phyloP scores from a whole-genome alignment of 768 basidiomycete genomes.

The Filobasidium wieringae region DNA sequence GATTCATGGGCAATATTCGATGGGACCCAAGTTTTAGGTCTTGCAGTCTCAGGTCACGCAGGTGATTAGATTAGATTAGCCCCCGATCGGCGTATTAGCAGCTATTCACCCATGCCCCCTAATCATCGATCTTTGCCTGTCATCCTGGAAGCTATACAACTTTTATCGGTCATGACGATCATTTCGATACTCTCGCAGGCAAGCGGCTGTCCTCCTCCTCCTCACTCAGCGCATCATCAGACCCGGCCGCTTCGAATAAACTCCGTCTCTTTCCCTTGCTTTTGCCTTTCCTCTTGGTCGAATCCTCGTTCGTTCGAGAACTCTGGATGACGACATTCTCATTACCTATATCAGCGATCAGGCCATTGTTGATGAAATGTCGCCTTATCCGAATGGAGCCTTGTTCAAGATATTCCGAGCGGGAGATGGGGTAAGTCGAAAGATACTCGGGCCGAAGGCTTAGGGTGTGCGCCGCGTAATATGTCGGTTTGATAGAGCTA shows the following conservation, averaged over 20 bases:
- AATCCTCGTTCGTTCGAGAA: neutral
- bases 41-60: no score
- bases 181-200: neutral
- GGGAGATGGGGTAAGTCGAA: conserved; percentile 50
- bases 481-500: conserved; percentile 28
- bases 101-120: no score
- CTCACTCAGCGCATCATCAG: neutral
- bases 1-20: no score
- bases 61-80: neutral
- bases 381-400: conserved; percentile 44
- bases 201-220: neutral
- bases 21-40: no score
- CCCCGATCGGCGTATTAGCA: no score
- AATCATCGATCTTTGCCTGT: neutral
- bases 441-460: conserved; percentile 52
- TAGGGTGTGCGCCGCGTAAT: conserved; percentile 37
- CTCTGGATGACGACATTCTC: neutral
- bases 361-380: neutral
- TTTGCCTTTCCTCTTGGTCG: neutral
- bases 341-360: neutral
- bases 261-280: neutral
- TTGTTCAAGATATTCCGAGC: conserved; percentile 72
- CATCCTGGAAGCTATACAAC: neutral
- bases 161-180: neutral
- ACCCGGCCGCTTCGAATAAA: neutral